Evolutionary conservation across 1,284 basidiomycete genomes (phyloP).

Genomic region (Malassezia equina): DNA sequence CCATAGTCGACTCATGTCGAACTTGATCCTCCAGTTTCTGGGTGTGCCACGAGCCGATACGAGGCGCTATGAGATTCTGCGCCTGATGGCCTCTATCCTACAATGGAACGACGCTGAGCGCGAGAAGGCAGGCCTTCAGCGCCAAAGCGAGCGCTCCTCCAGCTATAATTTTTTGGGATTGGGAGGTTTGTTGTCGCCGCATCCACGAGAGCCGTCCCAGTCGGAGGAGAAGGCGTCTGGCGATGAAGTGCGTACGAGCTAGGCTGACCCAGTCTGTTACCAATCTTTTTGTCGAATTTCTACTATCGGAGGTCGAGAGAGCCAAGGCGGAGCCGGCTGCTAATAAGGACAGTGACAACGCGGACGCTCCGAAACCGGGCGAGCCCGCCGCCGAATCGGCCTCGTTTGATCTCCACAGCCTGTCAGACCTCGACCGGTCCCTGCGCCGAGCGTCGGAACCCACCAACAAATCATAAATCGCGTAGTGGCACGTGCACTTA

Average conservation of each 20-base stretch:
- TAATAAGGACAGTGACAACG: neutral
- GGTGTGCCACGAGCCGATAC: conserved; percentile 77
- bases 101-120: conserved; percentile 81
- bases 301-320: conserved; percentile 38
- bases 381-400: neutral
- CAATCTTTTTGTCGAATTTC: conserved; percentile 45
- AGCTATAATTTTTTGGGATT: conserved; percentile 9
- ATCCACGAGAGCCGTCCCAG: neutral
- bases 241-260: neutral
- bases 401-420: conserved; percentile 5
- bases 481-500: neutral
- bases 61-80: conserved; percentile 94
- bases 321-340: conserved; percentile 2
- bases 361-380: neutral
- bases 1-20: conserved; percentile 68
- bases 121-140: conserved; percentile 75
- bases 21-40: conserved; percentile 85
- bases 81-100: conserved; percentile 74
- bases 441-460: neutral
- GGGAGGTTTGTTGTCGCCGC: neutral
- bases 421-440: neutral
- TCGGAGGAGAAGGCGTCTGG: neutral
- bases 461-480: neutral
- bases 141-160: neutral
- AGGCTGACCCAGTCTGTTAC: conserved; percentile 28